Percentiles rank a stretch among this genome's conserved stretches.
These are phyloP conservation scores for Setaria italica DNA, from an alignment of 202 grass and related monocot genomes.

Conservation along the genomic window DNA sequence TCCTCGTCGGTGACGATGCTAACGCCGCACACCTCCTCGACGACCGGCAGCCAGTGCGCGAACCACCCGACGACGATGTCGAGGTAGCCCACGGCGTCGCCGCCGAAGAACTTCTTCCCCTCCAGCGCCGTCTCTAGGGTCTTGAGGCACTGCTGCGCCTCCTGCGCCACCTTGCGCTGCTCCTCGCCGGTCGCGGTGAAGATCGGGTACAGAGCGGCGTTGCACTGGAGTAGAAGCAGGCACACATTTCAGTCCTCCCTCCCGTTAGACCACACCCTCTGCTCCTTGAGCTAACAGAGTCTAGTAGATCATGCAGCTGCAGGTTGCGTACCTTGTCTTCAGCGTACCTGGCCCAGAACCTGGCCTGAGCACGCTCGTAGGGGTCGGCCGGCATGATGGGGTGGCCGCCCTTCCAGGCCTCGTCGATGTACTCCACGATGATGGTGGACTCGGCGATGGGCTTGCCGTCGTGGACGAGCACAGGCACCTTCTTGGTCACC, in stretches of 20 bases:
- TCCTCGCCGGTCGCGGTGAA: slow-evolving; percentile 44
- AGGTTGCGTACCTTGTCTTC: slow-evolving; percentile 58
- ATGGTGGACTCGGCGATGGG: slow-evolving; percentile 57
- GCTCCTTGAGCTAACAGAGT: background rate
- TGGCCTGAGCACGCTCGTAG: slow-evolving; percentile 57
- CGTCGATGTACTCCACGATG: slow-evolving; percentile 79
- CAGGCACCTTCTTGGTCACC: slow-evolving; percentile 73
- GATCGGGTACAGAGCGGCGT: slow-evolving; percentile 44
- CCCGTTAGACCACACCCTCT: background rate
- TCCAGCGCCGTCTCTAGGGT: slow-evolving; percentile 57
- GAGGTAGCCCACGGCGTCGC: slow-evolving; percentile 58
- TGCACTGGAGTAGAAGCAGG: slow-evolving; percentile 21
- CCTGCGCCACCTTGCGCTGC: slow-evolving; percentile 44
- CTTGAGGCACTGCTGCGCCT: slow-evolving; percentile 53
- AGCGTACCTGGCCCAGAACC: slow-evolving; percentile 69
- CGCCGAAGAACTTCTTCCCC: slow-evolving; percentile 64
- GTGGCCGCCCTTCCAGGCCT: slow-evolving; percentile 62
- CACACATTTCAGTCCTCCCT: background rate
- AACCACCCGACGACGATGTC: slow-evolving; percentile 61
- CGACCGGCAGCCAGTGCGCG: slow-evolving; percentile 53
- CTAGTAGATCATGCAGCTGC: background rate
- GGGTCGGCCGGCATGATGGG: slow-evolving; percentile 69
- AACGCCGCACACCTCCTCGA: slow-evolving; percentile 50
- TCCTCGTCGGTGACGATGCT: slow-evolving; percentile 47
- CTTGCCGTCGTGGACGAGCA: slow-evolving; percentile 69